Base-by-base conservation (phyloP, 2,329 filamentous ascomycete species). In the Colletotrichum echinochloae region DNA sequence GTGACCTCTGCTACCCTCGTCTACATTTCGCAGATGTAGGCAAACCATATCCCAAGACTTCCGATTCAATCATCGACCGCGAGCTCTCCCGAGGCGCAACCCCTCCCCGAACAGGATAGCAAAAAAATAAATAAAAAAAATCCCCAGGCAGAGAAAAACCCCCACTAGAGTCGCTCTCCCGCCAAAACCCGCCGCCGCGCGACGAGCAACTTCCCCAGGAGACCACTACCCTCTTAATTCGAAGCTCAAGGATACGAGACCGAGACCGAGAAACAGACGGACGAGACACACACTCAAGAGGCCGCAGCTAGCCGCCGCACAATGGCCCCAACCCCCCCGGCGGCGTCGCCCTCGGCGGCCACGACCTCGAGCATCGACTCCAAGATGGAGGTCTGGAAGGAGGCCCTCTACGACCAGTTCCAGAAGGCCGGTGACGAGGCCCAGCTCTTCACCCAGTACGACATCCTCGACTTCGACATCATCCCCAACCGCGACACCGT, bases 381-480 rank as follows among this genome's bases (percentile, higher is more conserved):
- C 52, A 88, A 88, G 80, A 76, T 87, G 66, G 76, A 79, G 48
- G 81, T 88, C 66, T 84, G 87, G 76, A 89, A 90, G 76, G 81
- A 87, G 73, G 82, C 84, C 18, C 84, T 90, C 49, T 90, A 90
- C 79, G 84, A 88, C 59, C 83, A 84, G 39, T 88, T 86, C 74
- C 82, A 82, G 74, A 84, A 87, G 72, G 82, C 83, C 23, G 83
- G 84, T 71, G 81, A 83, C 71, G 80, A 83, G 52, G 80, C 83
- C 46, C 82, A 82, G 56, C 79, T 88, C 60, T 90, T 90, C 78
- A 85, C 84, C 16, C 89, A 91, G 76, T 83, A 86, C 44, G 88
- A 90, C 74, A 81, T 91, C 48, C 79, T 88, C 68, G 84, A 84
- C 33, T 83, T 90, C 67, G 84, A 85, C 68, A 83, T 91, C 72